These are phyloP conservation scores for Geosmithia flava DNA, from an alignment of 2,329 filamentous ascomycete genomes.

Conservation along the genomic window DNA sequence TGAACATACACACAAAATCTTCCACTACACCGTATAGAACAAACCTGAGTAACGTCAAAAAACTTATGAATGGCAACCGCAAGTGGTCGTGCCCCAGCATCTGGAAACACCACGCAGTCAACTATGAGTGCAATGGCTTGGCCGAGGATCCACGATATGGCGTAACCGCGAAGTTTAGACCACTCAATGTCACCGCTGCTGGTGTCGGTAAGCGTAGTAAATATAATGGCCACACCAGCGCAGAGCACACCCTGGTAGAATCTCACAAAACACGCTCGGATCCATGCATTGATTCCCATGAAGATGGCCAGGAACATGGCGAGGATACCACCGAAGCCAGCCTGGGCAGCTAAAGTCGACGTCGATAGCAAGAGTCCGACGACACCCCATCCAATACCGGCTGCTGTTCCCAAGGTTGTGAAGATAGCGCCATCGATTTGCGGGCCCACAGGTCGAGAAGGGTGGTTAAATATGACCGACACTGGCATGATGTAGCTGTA, in stretches of 20 bases:
- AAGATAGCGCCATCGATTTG: conserved; percentile 43
- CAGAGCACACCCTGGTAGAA: conserved; percentile 42
- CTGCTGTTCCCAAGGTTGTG: conserved; percentile 38
- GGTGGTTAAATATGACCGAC: conserved; percentile 45
- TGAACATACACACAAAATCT: neutral
- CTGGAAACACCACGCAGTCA: conserved; percentile 35
- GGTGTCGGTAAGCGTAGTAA: conserved; percentile 38
- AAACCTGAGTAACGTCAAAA: conserved; percentile 32
- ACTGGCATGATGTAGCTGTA: conserved; percentile 44
- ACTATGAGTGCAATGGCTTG: conserved; percentile 38
- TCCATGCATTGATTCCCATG: conserved; percentile 35
- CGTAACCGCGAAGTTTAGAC: conserved; percentile 37
- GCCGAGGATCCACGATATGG: conserved; percentile 41
- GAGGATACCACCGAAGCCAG: conserved; percentile 41
- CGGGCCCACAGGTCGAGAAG: conserved; percentile 40
- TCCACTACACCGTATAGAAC: conserved; percentile 2
- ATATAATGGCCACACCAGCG: conserved; percentile 42
- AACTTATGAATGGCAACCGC: conserved; percentile 33
- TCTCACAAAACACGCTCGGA: conserved; percentile 42
- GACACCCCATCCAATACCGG: conserved; percentile 41
- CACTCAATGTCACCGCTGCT: conserved; percentile 28
- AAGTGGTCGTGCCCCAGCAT: conserved; percentile 40
- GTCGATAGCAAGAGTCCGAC: conserved; percentile 41
- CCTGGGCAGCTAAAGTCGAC: conserved; percentile 28
- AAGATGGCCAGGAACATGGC: conserved; percentile 41